Conservation (phyloP, 257 asterid species). For the Cinchona pubescens region DNA sequence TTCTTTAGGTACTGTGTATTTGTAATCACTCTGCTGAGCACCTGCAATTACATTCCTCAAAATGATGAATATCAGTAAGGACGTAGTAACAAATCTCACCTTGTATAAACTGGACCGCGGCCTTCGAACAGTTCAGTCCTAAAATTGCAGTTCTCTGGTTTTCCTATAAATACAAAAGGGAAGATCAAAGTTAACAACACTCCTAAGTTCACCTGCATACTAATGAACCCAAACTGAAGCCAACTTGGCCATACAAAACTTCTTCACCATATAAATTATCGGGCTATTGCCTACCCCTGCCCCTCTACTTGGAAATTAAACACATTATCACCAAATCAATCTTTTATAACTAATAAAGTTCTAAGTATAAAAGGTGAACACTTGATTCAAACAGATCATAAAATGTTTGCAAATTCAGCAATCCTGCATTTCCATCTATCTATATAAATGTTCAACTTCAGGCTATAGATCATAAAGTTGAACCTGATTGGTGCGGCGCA, state of each 20-base stretch:
- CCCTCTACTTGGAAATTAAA: too few species aligned
- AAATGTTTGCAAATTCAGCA: not conserved
- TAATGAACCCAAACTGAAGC: not conserved
- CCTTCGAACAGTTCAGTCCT: constrained; percentile 82
- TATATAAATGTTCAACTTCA: too few species aligned
- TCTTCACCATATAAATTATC: not conserved
- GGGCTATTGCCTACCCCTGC: not conserved
- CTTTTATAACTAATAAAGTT: too few species aligned
- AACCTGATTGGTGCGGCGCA: constrained; percentile 82
- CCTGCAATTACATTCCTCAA: constrained; percentile 38
- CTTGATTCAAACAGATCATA: not conserved
- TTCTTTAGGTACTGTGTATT: constrained; percentile 59
- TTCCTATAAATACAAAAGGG: constrained; percentile 44
- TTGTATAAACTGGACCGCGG: constrained; percentile 71
- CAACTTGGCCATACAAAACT: not conserved
- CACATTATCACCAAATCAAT: not conserved
- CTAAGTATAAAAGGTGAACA: not conserved
- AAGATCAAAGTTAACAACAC: constrained; percentile 16
- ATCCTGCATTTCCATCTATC: not conserved
- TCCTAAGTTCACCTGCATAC: not conserved
- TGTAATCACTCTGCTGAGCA: constrained; percentile 53
- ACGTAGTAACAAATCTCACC: constrained; percentile 36
- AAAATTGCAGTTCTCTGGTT: constrained; percentile 77
- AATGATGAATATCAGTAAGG: constrained; percentile 2
- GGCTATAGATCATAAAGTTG: too few species aligned